These are phyloP conservation scores for Monosporozyma servazzii DNA, from an alignment of 805 yeast genomes.

Conservation along the genomic window DNA sequence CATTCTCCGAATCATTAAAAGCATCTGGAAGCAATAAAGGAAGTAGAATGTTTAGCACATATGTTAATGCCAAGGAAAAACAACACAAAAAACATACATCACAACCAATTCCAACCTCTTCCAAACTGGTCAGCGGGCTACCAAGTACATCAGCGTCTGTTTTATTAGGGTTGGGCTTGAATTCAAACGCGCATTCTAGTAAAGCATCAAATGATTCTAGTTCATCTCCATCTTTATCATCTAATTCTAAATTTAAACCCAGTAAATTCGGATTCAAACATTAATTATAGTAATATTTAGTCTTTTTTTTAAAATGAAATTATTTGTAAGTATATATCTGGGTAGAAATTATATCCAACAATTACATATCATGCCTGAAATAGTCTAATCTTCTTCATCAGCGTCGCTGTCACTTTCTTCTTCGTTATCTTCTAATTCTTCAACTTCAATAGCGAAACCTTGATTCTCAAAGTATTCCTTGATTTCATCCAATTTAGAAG, in stretches of 20 bases:
- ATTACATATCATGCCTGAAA: neutral
- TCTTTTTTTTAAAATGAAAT: neutral
- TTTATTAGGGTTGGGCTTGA: constrained; percentile 12
- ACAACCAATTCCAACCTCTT: constrained; percentile 24
- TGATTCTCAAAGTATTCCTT: constrained; percentile 36
- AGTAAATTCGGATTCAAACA: constrained; percentile 5
- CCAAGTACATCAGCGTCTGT: constrained; percentile 17
- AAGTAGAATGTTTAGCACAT: constrained; percentile 29
- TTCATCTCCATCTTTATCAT: neutral
- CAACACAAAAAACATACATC: constrained; percentile 6
- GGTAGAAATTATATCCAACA: neutral
- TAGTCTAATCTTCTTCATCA: neutral
- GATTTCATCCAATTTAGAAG: constrained; percentile 45
- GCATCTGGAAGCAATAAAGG: constrained; percentile 2
- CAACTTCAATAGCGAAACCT: constrained; percentile 57
- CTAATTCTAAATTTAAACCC: neutral
- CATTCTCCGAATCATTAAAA: constrained; percentile 1
- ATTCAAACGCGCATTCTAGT: neutral
- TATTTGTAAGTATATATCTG: neutral
- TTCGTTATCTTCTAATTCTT: constrained; percentile 38
- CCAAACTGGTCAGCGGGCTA: constrained; percentile 29
- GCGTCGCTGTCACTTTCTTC: constrained; percentile 16
- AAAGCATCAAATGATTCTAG: constrained; percentile 3
- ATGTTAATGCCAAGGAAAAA: constrained; percentile 21
- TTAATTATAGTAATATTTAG: constrained; percentile 1